Percentiles rank a stretch among this genome's conserved stretches.
Conservation (phyloP, 1,139 yeast species). For the Yamadazyma kanchanaburiensis region DNA sequence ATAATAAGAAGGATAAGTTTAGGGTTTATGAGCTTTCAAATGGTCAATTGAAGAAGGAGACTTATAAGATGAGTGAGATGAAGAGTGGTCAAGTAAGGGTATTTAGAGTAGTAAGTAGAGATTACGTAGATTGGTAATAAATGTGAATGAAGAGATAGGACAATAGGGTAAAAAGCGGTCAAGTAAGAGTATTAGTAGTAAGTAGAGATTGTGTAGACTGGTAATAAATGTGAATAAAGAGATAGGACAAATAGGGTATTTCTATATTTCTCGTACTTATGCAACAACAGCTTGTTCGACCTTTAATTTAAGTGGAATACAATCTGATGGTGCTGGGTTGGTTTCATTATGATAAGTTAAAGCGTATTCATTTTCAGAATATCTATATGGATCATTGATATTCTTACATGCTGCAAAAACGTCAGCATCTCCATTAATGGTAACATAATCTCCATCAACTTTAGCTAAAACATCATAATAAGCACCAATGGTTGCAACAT, state of each 20-base stretch:
- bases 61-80: slow-evolving; percentile 69
- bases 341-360: slow-evolving; percentile 29
- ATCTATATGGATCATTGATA: too few relatives aligned
- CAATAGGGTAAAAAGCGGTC: slow-evolving; percentile 76
- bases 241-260: too few relatives aligned
- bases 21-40: slow-evolving; percentile 65
- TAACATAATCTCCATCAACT: too few relatives aligned
- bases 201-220: slow-evolving; percentile 13
- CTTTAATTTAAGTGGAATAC: slow-evolving; percentile 19
- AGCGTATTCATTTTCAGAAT: too few relatives aligned
- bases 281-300: neutral
- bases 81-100: slow-evolving; percentile 77
- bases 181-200: slow-evolving; percentile 59
- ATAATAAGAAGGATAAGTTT: slow-evolving; percentile 69
- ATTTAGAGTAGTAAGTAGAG: slow-evolving; percentile 44
- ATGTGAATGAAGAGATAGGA: too few relatives aligned
- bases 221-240: slow-evolving; percentile 1
- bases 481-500: slow-evolving; percentile 14
- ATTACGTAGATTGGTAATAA: slow-evolving; percentile 11
- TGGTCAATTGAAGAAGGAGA: slow-evolving; percentile 57
- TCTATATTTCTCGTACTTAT: too few relatives aligned
- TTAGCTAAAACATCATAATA: slow-evolving; percentile 12
- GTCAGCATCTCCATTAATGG: slow-evolving; percentile 24
- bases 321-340: slow-evolving; percentile 12
- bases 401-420: slow-evolving; percentile 38